Base-by-base conservation (phyloP, 345 rosid species). In the Citrus unshiu region DNA sequence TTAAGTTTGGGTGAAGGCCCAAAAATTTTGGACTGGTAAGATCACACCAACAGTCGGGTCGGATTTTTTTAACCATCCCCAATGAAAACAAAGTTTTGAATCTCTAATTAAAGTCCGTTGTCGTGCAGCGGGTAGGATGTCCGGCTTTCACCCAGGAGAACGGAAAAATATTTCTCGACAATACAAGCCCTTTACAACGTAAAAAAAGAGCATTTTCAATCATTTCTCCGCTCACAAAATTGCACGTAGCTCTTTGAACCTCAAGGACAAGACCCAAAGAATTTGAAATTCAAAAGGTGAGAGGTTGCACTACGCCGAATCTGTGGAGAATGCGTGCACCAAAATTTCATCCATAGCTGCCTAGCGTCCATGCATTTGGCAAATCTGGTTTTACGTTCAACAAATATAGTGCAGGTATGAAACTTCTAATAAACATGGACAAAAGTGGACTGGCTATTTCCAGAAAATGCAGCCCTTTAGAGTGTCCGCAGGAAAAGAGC, bases 91-190 rank as follows among this genome's bases (percentile, higher is more conserved):
- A 8, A 39, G 16, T 12, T 12, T 43, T 10, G 49, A 43, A 43
- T 43, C 51, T 12, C 16, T 0, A 43, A 3, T 43, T 12, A 2
- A 43, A 2, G 12, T 87, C 93, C 92, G 86, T 85, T 92, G 92
- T 92, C 92, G 98, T 91, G 95, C 94, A 95, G 92, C 88, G 98
- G 92, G 87, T 86, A 93, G 97, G 95, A 93, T 93, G 62, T 86
- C 93, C 90, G 95, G 95, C 94, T 92, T 92, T 91, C 94, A 90
- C 94, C 95, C 97, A 91, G 92, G 93, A 81, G 93, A 40, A 40
- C 14, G 49, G 51, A 3, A 12, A 12, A 22, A 46, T 27, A 24
- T 58, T 32, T 70, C 18, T 24, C 27, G 4, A 24, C 37, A 27
- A 16, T 21, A 22, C 63, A 46, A 27, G 43, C 60, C 32, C 51